Base-by-base conservation (phyloP, 805 yeast species). In the Cyberlindnera samutprakarnensis region DNA sequence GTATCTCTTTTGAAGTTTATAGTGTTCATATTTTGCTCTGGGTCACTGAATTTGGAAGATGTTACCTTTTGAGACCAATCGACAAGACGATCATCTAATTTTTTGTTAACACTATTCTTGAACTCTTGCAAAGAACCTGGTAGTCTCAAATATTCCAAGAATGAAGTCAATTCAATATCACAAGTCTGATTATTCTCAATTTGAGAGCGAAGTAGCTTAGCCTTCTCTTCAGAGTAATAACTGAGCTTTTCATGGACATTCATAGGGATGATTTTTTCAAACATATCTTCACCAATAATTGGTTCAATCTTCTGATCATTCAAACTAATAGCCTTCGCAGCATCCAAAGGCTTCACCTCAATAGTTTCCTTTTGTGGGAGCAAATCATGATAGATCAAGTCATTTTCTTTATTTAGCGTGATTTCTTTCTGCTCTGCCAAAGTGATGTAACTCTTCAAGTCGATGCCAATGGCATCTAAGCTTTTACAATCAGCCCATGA, bases 191-290 rank as follows among this genome's bases (percentile, higher is more conserved):
- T 70, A 38, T 68, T 68, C 38, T 88, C 96, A 27, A 77, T 66
- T 48, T 85, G 87, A 26, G 62, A 67, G 47, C 97, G 70, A 28
- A 86, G 56, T 23, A 84, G 57, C 41, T 71, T 75, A 0, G 95
- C 90, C 54, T 85, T 82, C 51, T 84, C 87, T 52, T 90, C 98
- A 0, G 95, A 81, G 53, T 92, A 92, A 41, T 78, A 64, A 40
- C 95, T 84, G 32, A 85, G 72, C 45, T 82, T 75, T 56, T 90
- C 95, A 50, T 87, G 95, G 14, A 90, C 86, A 21, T 77, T 72
- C 49, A 87, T 64, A 2, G 97, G 97, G 6, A 92, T 75, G 14
- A 90, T 82, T 40, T 78, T 79, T 30, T 70, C 79, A 55, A 85
- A 85, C 28, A 90, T 64, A 39, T 77, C 79, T 27, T 57, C 57